phyloP scores from a whole-genome alignment of 2,329 filamentous ascomycete genomes.

The Cladorrhinum sp. region DNA sequence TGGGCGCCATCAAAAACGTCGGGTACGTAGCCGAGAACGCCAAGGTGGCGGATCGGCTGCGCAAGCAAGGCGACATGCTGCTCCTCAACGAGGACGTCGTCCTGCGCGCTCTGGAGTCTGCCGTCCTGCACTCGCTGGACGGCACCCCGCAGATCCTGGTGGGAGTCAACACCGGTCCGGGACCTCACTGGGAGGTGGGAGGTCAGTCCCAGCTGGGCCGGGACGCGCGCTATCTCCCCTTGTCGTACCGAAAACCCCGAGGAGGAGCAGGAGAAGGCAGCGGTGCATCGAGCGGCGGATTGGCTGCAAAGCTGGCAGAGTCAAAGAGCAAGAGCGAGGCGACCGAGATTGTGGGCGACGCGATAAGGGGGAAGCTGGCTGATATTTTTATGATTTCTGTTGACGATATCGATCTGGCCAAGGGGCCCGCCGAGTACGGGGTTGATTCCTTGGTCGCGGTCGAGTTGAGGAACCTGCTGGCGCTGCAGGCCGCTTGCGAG shows the following conservation, averaged over 20 bases:
- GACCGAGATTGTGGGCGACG: neutral
- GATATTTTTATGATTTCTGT: conserved; percentile 1
- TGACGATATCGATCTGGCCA: conserved; percentile 3
- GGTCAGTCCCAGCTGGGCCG: neutral
- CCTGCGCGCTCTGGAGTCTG: neutral
- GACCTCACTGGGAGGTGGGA: neutral
- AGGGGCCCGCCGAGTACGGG: neutral
- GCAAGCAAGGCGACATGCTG: neutral
- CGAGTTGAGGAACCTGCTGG: conserved; percentile 3
- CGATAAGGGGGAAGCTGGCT: neutral
- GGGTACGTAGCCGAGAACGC: conserved; percentile 2
- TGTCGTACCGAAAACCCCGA: neutral
- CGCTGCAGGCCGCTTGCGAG: neutral
- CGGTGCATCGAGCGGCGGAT: neutral
- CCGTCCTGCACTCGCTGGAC: neutral
- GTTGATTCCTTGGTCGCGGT: conserved; percentile 9
- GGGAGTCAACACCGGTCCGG: neutral
- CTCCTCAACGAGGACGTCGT: neutral
- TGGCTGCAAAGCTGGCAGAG: neutral
- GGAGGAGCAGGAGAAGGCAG: neutral
- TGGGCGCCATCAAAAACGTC: conserved; percentile 25
- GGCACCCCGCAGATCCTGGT: neutral
- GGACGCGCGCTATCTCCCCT: neutral
- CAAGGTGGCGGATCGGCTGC: neutral
- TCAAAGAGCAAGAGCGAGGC: neutral